Base-by-base conservation (phyloP, 331 rosid genomes). In the Phaseolus coccineus region DNA sequence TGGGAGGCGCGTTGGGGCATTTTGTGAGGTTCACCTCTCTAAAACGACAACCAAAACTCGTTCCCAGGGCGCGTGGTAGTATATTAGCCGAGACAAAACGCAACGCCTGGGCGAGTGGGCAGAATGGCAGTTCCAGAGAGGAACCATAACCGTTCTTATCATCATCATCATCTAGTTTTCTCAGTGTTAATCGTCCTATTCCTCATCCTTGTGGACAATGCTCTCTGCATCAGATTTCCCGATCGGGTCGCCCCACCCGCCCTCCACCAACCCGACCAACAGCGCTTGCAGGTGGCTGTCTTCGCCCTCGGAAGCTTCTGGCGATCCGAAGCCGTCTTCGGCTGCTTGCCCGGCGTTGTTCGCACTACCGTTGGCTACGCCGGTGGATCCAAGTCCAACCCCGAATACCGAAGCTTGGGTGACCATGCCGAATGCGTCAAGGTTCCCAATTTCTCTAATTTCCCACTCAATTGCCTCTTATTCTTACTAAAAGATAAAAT, bases 281-380 rank as follows among this genome's bases (percentile, higher is more conserved):
- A 66, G 5, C 87, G 79, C 68, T 51, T 91, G 78, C 87, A 82
- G 72, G 85, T 87, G 0, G 93, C 96, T 2, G 90, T 89, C 72
- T 96, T 96, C 83, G 88, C 99, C 71, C 90, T 96, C 37, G 99
- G 99, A 62, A 80, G 99, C 87, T 93, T 96, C 91, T 96, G 98
- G 99, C 89, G 98, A 87, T 91, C 98, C 10, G 99, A 96, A 84
- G 89, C 97, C 44, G 91, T 90, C 6, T 96, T 96, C 37, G 98
- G 99, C 4, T 93, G 99, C 87, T 77, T 95, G 58, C 88, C 88
- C 12, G 99, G 98, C 22, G 98, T 95, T 56, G 63, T 88, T 28
- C 89, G 90, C 35, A 93, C 99, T 65, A 90, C 97, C 42, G 96
- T 77, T 3, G 97, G 98, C 47, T 96, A 96, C 61, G 84, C 98